A percentile compares a stretch with the other conserved stretches of the same genome.
phyloP scores from a whole-genome alignment of 1,284 basidiomycete genomes.

The Cystobasidium pallidum region DNA sequence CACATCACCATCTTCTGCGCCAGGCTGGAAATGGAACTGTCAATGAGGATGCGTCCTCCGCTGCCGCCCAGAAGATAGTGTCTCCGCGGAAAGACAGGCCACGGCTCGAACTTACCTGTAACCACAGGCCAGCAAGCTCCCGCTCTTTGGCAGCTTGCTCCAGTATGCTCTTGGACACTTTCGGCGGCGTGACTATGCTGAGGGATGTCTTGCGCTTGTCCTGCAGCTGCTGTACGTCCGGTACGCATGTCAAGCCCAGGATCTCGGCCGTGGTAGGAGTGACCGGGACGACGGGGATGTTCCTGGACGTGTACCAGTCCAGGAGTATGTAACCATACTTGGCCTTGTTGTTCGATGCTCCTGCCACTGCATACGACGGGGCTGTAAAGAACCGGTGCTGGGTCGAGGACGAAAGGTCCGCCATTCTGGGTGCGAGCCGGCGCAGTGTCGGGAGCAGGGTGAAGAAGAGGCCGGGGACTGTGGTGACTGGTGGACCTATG shows the following conservation, averaged over 20 bases:
- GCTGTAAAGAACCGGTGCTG: constrained; percentile 29
- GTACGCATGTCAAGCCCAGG: constrained; percentile 16
- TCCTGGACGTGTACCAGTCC: constrained; percentile 32
- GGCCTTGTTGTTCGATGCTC: constrained; percentile 34
- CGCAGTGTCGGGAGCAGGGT: constrained; percentile 11
- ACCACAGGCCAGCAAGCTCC: constrained; percentile 30
- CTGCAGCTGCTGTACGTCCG: constrained; percentile 21
- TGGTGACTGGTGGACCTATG: too few relatives aligned
- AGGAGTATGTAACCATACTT: constrained; percentile 42
- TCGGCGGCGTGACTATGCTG: constrained; percentile 42
- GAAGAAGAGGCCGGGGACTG: too few relatives aligned
- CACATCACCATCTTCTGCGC: constrained; percentile 38
- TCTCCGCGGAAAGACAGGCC: not conserved
- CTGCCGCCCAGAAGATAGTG: not conserved
- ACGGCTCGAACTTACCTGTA: constrained; percentile 19
- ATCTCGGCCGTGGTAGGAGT: constrained; percentile 31
- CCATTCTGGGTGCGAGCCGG: constrained; percentile 7
- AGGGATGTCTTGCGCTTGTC: constrained; percentile 4
- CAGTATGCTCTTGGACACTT: constrained; percentile 36
- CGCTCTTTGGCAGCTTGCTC: constrained; percentile 26
- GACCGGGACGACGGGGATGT: constrained; percentile 34
- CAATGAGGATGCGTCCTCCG: not conserved
- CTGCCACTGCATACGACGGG: constrained; percentile 34
- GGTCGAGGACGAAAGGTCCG: constrained; percentile 28
- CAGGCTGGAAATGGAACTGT: constrained; percentile 18